Evolutionary conservation across 768 basidiomycete species (phyloP), one percentile per base, ranked within the genome.

Genomic region (Phanerochaete carnosa): DNA sequence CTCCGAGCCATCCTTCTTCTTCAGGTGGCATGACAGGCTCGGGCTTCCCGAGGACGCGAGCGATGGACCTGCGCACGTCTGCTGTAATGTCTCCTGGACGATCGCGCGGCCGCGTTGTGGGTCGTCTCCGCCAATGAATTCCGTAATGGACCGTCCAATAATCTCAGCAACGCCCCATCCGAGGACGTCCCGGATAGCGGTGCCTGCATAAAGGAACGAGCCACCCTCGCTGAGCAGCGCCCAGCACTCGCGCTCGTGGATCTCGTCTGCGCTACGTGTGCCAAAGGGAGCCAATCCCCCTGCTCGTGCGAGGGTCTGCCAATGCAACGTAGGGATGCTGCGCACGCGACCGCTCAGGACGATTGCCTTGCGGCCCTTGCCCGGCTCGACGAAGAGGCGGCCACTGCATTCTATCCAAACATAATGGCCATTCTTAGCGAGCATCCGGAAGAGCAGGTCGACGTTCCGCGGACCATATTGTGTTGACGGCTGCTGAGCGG

Each of bases 401-500:
- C 96, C 96, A n/a, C 88, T 80, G 53, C 87, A 89, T 71, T 97
- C 94, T 16, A 98, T 79, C 96, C 96, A 99, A 22, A 94, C 82
- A 73, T 89, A 95, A 1, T 66, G 66, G 1, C 78, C 83, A 49
- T 73, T 65, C 71, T 90, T 93, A 7, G 88, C 83, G 30, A 81
- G 79, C 8, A 92, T 90, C 2, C 96, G 81, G 77, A 94, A 98
- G 37, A 98, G 82, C 13, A 98, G 77, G 70, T 94, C 90, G 45
- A 97, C 92, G 0, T 81, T 76, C 55, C 85, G 81, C 1, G 86
- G 85, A 33, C 72, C 68, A 26, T 29, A 32, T 16, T 45, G 55
- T 13, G n/a, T 60, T 60, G 47, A 45, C 45, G 23, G 57, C 12
- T 15, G 65, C 35, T n/a, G 39, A 52, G 12, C n/a, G 26, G 37